Base-by-base conservation (phyloP, 768 basidiomycete genomes). In the Lyophyllum decastes region DNA sequence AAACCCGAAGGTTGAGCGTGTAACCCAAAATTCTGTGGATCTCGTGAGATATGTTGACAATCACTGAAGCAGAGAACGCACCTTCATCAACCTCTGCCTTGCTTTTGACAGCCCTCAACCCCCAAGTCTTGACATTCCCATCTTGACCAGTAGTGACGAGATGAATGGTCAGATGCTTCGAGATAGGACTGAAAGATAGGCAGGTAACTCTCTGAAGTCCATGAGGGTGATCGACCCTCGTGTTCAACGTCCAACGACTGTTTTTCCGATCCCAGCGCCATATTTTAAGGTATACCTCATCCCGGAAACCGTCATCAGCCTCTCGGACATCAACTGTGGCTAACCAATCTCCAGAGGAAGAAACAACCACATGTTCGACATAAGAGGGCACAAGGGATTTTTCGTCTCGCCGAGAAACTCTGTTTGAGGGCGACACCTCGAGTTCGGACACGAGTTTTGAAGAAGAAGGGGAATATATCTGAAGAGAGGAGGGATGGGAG, bases 401-500 rank as follows among this genome's bases (percentile, higher is more conserved):
- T 57, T 94, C 90, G 44, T 93, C 92, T 63, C 85, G 78, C 62
- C 89, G 78, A 14, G 94, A 90, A 19, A 98, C 84, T 58, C 93
- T 85, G 75, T 98, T 98, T 25, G 94, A 94, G 21, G 96, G 94
- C 1, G 92, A 87, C 8, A 99, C 85, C 72, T 98, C 97, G 19
- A 98, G 79, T 71, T 99, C 96, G 46, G 87, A 87, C 2, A 93
- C 67, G 0, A 94, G 79, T 41, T 83, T 81, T 26, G 88, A 88
- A 2, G 84, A 80, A 8, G 80, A 71, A 1, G 90, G 90, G 17
- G 92, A 89, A 74, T 91, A 95, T 24, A 90, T 85, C 76, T 98
- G 96, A 40, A 99, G 78, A n/a, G 94, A 92, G 2, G 95, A 95
- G 0, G 94, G 91, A 67, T 99, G 95, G 0, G 95, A 95, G 2